Percentiles rank a stretch among this genome's conserved stretches.
Evolutionary conservation across 345 rosid genomes (phyloP).

Genomic region (Arabis alpina): DNA sequence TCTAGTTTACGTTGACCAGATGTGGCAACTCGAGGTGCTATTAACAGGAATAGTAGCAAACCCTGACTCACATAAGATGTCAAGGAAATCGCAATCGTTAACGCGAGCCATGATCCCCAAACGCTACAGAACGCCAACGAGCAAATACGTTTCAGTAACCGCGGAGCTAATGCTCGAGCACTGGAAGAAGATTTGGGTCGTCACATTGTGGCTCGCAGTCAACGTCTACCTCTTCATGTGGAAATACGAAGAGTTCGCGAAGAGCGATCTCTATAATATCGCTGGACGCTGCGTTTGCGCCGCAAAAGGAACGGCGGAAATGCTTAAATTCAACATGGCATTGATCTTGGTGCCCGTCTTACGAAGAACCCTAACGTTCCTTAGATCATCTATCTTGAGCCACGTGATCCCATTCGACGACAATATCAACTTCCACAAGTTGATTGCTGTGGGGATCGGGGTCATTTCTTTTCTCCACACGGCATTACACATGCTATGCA

Average conservation of each 20-base stretch:
- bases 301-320: conserved; percentile 86
- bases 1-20: conserved; percentile 49
- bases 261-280: conserved; percentile 50
- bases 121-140: conserved; percentile 63
- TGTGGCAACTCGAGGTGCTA: conserved; percentile 88
- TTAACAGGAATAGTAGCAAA: conserved; percentile 72
- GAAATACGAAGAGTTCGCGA: conserved; percentile 50
- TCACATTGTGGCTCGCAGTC: conserved; percentile 50
- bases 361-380: conserved; percentile 65
- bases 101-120: conserved; percentile 82
- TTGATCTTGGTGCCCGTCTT: conserved; percentile 79
- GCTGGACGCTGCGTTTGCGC: conserved; percentile 71
- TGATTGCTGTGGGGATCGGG: conserved; percentile 58
- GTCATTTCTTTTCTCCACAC: conserved; percentile 53
- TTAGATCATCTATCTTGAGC: conserved; percentile 63
- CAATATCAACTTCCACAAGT: conserved; percentile 78
- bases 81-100: conserved; percentile 44
- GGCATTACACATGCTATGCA: conserved; percentile 59
- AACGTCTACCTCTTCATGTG: conserved; percentile 54
- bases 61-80: conserved; percentile 29
- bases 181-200: conserved; percentile 71
- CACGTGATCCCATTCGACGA: conserved; percentile 81
- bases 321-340: conserved; percentile 84
- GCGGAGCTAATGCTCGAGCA: conserved; percentile 59
- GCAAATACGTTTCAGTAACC: conserved; percentile 50